Conservation (phyloP, 768 basidiomycete species). For the Plicaturopsis crispa region DNA sequence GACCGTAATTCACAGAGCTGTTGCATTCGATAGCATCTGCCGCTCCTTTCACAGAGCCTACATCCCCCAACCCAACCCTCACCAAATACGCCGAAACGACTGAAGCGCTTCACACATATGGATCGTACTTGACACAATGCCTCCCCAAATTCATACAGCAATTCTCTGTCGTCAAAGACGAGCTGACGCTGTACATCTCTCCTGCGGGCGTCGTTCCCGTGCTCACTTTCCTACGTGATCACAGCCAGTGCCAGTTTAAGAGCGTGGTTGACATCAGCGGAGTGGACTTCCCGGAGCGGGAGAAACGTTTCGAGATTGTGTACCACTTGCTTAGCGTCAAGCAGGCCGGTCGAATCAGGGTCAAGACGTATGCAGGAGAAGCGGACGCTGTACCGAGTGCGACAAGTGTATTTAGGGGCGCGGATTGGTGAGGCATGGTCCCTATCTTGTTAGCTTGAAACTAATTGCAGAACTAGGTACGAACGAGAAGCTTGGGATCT, state of each 20-base stretch:
- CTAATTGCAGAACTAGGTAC: no score
- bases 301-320: conserved; percentile 93
- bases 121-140: conserved; percentile 87
- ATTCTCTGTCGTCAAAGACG: conserved; percentile 95
- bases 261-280: conserved; percentile 88
- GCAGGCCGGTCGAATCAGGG: conserved; percentile 79
- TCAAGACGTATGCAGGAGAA: conserved; percentile 97
- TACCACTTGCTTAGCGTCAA: conserved; percentile 86
- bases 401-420: conserved; percentile 74
- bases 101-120: conserved; percentile 81
- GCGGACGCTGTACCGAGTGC: conserved; percentile 85
- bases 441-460: not conserved
- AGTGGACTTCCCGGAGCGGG: conserved; percentile 89
- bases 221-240: conserved; percentile 90
- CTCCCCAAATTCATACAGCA: conserved; percentile 98
- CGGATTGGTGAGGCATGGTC: conserved; percentile 71
- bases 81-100: conserved; percentile 66
- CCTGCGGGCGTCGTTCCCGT: conserved; percentile 80
- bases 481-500: conserved; percentile 98
- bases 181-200: conserved; percentile 81
- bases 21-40: conserved; percentile 39
- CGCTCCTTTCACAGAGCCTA: conserved; percentile 83
- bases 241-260: conserved; percentile 94
- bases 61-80: conserved; percentile 80
- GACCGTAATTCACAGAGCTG: not conserved